Conservation (phyloP, 306 rosid genomes). For the Castanopsis chinensis region DNA sequence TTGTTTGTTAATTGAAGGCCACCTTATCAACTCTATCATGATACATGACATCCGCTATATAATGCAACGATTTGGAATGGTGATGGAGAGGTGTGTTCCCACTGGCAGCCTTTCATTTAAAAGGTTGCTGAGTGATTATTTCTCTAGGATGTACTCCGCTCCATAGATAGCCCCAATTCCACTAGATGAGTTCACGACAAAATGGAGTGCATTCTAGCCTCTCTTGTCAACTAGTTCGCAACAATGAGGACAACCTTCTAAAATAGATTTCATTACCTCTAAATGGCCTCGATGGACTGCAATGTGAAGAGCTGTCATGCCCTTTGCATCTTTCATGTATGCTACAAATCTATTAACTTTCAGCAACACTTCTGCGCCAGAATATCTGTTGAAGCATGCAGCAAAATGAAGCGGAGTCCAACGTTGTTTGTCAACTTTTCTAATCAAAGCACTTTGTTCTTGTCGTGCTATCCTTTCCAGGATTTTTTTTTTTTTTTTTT, state of each 20-base stretch:
- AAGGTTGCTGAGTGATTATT: background rate
- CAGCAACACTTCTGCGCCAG: background rate
- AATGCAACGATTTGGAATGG: background rate
- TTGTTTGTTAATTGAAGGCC: too few relatives aligned
- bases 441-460: background rate
- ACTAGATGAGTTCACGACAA: too few relatives aligned
- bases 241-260: background rate
- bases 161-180: background rate
- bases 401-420: background rate
- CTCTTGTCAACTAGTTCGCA: background rate
- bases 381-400: background rate
- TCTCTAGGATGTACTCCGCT: background rate
- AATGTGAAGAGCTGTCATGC: background rate
- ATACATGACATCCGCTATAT: too few relatives aligned
- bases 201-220: background rate
- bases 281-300: background rate
- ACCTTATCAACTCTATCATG: too few relatives aligned
- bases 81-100: background rate
- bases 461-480: fast-evolving
- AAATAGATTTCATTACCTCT: background rate
- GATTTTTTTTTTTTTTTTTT: too few relatives aligned
- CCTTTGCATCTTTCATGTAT: background rate
- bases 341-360: background rate
- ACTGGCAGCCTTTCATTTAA: background rate
- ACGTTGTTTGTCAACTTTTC: background rate